Conservation (phyloP, 805 yeast genomes). For the Starmerella vitae region DNA sequence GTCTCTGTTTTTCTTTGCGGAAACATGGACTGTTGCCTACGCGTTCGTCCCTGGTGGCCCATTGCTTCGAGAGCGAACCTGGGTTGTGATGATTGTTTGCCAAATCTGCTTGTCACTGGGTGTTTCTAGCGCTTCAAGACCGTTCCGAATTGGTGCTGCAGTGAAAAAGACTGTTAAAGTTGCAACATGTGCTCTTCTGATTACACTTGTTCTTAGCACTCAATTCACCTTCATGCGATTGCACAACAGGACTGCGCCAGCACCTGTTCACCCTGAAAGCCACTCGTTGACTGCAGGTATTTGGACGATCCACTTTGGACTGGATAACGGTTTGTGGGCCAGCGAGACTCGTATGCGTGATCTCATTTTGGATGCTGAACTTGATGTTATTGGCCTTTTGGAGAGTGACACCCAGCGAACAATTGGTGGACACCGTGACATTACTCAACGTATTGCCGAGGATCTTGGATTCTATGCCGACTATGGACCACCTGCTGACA, state of each 20-base stretch:
- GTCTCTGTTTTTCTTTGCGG: slow-evolving; percentile 53
- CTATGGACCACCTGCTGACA: slow-evolving; percentile 94
- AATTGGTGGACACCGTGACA: slow-evolving; percentile 89
- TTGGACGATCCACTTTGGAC: slow-evolving; percentile 96
- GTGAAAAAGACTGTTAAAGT: slow-evolving; percentile 21
- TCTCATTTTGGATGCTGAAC: slow-evolving; percentile 67
- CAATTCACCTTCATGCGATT: slow-evolving; percentile 44
- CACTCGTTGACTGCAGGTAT: slow-evolving; percentile 83
- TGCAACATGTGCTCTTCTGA: slow-evolving; percentile 22
- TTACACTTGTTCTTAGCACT: slow-evolving; percentile 36
- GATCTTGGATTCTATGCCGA: slow-evolving; percentile 91
- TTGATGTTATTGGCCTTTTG: slow-evolving; percentile 79
- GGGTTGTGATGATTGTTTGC: slow-evolving; percentile 49
- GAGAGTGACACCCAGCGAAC: slow-evolving; percentile 91
- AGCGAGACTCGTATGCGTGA: slow-evolving; percentile 81
- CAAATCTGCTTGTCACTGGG: slow-evolving; percentile 43
- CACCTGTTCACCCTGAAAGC: slow-evolving; percentile 53
- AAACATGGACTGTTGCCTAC: slow-evolving; percentile 95
- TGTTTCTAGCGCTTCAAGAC: slow-evolving; percentile 26
- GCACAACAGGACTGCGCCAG: slow-evolving; percentile 42
- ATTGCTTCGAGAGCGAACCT: slow-evolving; percentile 75
- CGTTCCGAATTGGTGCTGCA: slow-evolving; percentile 15
- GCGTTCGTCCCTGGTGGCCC: slow-evolving; percentile 97
- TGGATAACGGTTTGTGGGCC: slow-evolving; percentile 98
- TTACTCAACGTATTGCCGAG: slow-evolving; percentile 82